Conservation (phyloP, 371 early-diverging fungal genomes). For the Mortierella sp. region DNA sequence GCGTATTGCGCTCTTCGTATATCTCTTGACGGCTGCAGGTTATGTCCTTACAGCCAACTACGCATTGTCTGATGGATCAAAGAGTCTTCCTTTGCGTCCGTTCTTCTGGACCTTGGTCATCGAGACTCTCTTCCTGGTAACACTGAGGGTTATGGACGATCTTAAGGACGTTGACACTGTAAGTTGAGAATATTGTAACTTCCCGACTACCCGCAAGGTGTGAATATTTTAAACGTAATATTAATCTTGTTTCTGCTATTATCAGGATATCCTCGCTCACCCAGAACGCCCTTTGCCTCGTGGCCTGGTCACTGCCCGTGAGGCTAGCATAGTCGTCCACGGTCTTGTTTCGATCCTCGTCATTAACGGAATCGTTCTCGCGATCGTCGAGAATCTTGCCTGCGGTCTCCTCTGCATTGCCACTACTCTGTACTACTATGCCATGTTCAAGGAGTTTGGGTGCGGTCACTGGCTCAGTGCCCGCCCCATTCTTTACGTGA, state of each 20-base stretch:
- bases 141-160: constrained; percentile 56
- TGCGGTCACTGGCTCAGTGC: constrained; percentile 57
- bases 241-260: not conserved
- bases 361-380: constrained; percentile 41
- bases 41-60: constrained; percentile 52
- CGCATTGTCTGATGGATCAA: constrained; percentile 36
- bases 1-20: constrained; percentile 45
- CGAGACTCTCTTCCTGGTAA: constrained; percentile 46
- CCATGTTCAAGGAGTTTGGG: constrained; percentile 56
- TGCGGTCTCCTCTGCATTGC: constrained; percentile 50
- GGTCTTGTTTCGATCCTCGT: constrained; percentile 36
- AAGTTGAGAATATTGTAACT: constrained; percentile 6
- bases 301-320: constrained; percentile 53
- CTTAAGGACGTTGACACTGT: constrained; percentile 55
- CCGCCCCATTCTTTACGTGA: constrained; percentile 52
- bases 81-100: constrained; percentile 29
- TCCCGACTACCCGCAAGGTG: not conserved
- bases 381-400: constrained; percentile 49
- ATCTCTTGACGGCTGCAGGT: constrained; percentile 53
- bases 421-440: constrained; percentile 51
- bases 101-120: constrained; percentile 48
- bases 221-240: not conserved
- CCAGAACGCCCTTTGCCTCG: constrained; percentile 55
- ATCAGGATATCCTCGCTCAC: constrained; percentile 53
- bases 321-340: constrained; percentile 50